phyloP scores from a whole-genome alignment of 805 yeast species.

The Ogataea methylovora region DNA sequence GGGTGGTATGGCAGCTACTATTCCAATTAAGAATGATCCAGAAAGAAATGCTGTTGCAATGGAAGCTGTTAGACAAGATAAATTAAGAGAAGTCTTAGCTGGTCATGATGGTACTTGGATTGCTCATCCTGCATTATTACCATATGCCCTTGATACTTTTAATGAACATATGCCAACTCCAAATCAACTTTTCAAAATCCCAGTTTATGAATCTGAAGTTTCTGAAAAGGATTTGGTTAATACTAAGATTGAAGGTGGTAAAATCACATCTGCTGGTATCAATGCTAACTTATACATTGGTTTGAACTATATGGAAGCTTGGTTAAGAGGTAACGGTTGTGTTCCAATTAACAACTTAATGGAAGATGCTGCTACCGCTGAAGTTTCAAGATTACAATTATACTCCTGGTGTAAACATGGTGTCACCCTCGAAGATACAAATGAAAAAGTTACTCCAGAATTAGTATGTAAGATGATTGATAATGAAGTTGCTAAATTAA shows the following conservation, averaged over 20 bases:
- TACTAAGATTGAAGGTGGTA: conserved; percentile 55
- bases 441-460: conserved; percentile 50
- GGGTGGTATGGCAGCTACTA: conserved; percentile 90
- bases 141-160: conserved; percentile 65
- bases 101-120: conserved; percentile 91
- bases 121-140: conserved; percentile 78
- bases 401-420: conserved; percentile 81
- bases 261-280: conserved; percentile 65
- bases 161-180: conserved; percentile 76
- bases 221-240: conserved; percentile 53
- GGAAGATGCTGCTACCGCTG: conserved; percentile 92
- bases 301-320: conserved; percentile 73
- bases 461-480: conserved; percentile 49
- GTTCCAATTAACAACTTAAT: conserved; percentile 78
- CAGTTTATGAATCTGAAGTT: conserved; percentile 30
- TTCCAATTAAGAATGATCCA: conserved; percentile 68
- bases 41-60: conserved; percentile 58
- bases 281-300: conserved; percentile 69
- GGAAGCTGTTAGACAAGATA: conserved; percentile 68
- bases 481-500: conserved; percentile 52
- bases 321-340: conserved; percentile 81
- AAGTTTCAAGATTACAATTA: conserved; percentile 74
- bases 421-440: conserved; percentile 49
- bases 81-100: conserved; percentile 65
- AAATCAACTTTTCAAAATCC: conserved; percentile 54